These are phyloP conservation scores for Lasiodiplodia theobromae DNA, from an alignment of 2,329 filamentous ascomycete genomes.

Conservation along the genomic window DNA sequence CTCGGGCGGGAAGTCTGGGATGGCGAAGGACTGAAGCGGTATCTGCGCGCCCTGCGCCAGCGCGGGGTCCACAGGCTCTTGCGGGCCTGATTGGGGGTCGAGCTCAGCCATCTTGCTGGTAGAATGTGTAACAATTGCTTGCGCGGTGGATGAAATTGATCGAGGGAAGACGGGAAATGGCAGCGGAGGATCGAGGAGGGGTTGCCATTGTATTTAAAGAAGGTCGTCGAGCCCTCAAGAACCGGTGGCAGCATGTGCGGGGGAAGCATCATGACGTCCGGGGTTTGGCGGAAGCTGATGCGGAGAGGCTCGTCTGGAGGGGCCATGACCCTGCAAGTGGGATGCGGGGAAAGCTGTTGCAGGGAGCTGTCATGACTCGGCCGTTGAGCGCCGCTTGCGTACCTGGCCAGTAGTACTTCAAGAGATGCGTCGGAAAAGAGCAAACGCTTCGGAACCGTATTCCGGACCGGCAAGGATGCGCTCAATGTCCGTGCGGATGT, in stretches of 20 bases:
- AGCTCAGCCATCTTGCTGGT: constrained; percentile 22
- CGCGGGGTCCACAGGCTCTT: constrained; percentile 30
- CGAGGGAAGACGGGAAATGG: neutral
- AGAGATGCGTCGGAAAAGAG: neutral
- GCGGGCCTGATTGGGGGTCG: constrained; percentile 11
- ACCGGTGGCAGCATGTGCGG: constrained; percentile 15
- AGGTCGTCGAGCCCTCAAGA: neutral
- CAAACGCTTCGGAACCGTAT: neutral
- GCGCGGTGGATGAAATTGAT: neutral
- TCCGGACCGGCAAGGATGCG: neutral
- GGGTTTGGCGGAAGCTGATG: constrained; percentile 19
- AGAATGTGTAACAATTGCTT: neutral
- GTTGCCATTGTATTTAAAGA: constrained; percentile 4
- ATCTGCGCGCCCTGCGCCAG: constrained; percentile 55
- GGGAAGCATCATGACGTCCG: constrained; percentile 22
- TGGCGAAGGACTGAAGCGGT: constrained; percentile 53
- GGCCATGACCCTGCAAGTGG: constrained; percentile 24
- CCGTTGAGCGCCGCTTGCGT: constrained; percentile 18
- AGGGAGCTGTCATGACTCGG: constrained; percentile 3
- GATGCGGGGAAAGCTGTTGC: constrained; percentile 27
- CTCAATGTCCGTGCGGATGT: neutral
- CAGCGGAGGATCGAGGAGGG: constrained; percentile 11
- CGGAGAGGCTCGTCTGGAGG: constrained; percentile 26
- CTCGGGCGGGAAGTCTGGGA: constrained; percentile 55
- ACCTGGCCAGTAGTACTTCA: neutral